Conservation (phyloP, 805 yeast species). For the Suhomyces canberraensis region DNA sequence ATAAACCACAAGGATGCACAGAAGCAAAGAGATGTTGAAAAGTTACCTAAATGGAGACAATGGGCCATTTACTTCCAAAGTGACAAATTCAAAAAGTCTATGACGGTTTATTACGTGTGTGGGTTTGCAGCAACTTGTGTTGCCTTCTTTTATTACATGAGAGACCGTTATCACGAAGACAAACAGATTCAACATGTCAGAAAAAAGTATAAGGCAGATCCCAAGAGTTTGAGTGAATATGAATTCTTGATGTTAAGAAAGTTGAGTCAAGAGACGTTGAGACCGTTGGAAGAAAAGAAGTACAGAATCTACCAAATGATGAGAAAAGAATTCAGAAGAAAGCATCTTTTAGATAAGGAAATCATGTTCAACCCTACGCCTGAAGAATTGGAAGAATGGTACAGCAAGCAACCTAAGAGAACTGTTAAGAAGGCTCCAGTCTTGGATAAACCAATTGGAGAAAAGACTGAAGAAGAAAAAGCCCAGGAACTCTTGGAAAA, state of each 20-base stretch:
- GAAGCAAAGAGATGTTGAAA: constrained; percentile 24
- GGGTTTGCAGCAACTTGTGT: constrained; percentile 54
- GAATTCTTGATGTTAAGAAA: constrained; percentile 62
- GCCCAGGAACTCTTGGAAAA: constrained; percentile 7
- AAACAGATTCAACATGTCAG: constrained; percentile 48
- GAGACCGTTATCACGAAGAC: constrained; percentile 63
- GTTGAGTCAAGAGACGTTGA: constrained; percentile 50
- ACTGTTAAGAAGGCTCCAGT: constrained; percentile 23
- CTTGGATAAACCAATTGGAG: constrained; percentile 15
- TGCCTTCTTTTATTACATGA: constrained; percentile 63
- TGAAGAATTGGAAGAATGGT: constrained; percentile 41
- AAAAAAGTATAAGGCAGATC: constrained; percentile 33
- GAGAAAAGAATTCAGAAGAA: constrained; percentile 43
- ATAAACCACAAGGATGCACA: constrained; percentile 28
- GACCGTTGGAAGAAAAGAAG: constrained; percentile 63
- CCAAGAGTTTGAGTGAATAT: constrained; percentile 52
- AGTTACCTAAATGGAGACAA: constrained; percentile 35
- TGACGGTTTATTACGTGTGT: constrained; percentile 63
- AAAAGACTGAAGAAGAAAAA: constrained; percentile 27
- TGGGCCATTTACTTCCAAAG: constrained; percentile 46
- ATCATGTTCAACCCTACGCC: constrained; percentile 41
- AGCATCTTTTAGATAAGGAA: constrained; percentile 30
- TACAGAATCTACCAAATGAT: constrained; percentile 57
- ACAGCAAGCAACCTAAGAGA: constrained; percentile 29
- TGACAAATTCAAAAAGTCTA: constrained; percentile 51